Evolutionary conservation across 306 rosid species (phyloP).

Genomic region (Sicyos baderoa): DNA sequence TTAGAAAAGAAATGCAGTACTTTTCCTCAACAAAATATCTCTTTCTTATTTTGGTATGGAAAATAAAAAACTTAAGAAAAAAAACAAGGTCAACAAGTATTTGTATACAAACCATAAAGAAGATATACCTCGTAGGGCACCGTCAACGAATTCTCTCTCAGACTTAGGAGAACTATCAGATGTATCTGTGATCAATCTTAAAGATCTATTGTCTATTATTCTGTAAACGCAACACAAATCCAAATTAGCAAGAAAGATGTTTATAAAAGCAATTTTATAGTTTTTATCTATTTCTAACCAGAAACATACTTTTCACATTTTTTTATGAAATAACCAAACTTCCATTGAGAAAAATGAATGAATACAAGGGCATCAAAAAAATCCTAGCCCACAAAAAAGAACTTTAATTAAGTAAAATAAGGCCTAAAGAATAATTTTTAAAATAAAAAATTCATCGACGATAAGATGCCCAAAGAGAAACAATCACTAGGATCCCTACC

Average conservation of each 20-base stretch:
- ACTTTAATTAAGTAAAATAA: background rate
- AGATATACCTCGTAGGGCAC: slow-evolving; percentile 67
- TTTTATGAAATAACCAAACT: background rate
- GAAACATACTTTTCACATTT: background rate
- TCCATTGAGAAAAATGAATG: background rate
- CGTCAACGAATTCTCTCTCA: slow-evolving; percentile 45
- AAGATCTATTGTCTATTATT: slow-evolving; percentile 83
- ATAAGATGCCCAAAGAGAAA: no score
- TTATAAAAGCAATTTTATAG: background rate
- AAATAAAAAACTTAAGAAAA: background rate
- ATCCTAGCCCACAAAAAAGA: no score
- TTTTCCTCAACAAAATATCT: background rate
- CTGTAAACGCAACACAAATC: slow-evolving; percentile 38
- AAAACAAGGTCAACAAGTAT: background rate
- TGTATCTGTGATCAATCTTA: slow-evolving; percentile 66
- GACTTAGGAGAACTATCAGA: slow-evolving; percentile 55
- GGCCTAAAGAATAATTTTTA: background rate
- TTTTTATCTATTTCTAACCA: background rate
- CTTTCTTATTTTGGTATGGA: background rate
- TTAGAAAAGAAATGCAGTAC: background rate
- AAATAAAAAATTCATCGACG: no score
- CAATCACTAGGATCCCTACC: background rate
- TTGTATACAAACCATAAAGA: slow-evolving; percentile 18
- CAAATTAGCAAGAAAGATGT: slow-evolving; percentile 20
- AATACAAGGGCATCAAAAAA: background rate